Evolutionary conservation across 495 filamentous ascomycete genomes (phyloP).

Genomic region (Annulohypoxylon bovei): DNA sequence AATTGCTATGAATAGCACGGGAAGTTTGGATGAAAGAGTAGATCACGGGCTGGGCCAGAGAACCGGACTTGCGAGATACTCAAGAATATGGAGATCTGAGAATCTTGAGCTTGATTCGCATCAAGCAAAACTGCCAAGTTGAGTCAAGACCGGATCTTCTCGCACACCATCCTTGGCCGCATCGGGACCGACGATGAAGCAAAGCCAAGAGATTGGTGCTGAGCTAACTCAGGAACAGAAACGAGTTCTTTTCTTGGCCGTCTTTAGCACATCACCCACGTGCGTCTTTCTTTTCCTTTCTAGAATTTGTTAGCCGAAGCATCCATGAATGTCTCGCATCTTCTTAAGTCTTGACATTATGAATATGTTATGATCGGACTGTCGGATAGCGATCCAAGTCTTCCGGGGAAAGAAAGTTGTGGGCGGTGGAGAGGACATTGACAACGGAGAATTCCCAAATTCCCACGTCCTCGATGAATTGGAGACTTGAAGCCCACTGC

Average conservation of each 20-base stretch:
- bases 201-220: slow-evolving; percentile 30
- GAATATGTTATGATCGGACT: background rate
- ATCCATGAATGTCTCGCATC: background rate
- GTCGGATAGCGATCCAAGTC: background rate
- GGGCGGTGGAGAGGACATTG: background rate
- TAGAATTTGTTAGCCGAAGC: background rate
- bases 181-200: slow-evolving; percentile 20
- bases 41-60: background rate
- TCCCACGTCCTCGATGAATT: background rate
- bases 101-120: slow-evolving; percentile 25
- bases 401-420: background rate
- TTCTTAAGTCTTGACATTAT: background rate
- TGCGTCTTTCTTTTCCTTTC: background rate
- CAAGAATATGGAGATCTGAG: slow-evolving; percentile 16
- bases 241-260: slow-evolving; percentile 7
- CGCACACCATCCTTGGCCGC: slow-evolving; percentile 1
- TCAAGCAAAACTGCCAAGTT: slow-evolving; percentile 22
- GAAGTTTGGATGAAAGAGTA: slow-evolving; percentile 19
- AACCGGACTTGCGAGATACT: background rate
- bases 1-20: slow-evolving; percentile 26
- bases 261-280: slow-evolving; percentile 2
- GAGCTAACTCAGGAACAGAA: slow-evolving; percentile 7
- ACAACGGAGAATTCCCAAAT: background rate
- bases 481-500: slow-evolving; percentile 1
- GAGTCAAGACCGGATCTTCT: slow-evolving; percentile 4